Evolutionary conservation across 768 basidiomycete species (phyloP).

Genomic region (Suillus subluteus): DNA sequence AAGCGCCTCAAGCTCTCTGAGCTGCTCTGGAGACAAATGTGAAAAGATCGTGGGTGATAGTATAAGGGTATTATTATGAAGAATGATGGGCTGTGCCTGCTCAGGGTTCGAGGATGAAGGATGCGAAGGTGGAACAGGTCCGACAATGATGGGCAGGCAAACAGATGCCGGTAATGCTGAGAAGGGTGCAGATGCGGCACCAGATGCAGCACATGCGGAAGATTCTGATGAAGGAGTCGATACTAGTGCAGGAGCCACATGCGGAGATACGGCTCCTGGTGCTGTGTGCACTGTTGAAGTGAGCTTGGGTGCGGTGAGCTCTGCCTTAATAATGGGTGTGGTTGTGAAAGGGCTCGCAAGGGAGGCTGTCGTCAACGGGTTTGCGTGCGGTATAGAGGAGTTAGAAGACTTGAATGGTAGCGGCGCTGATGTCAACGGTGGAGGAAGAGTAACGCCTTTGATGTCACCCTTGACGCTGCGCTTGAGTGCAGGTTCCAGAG

Average conservation of each 20-base stretch:
- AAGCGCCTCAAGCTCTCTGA: conserved; percentile 76
- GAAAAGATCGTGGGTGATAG: conserved; percentile 87
- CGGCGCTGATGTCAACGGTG: conserved; percentile 70
- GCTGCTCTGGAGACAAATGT: conserved; percentile 70
- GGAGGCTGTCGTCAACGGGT: conserved; percentile 13
- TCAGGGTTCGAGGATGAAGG: conserved; percentile 47
- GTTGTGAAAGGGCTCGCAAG: conserved; percentile 15
- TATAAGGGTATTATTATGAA: conserved; percentile 83
- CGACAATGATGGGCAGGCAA: conserved; percentile 76
- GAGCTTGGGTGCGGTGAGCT: conserved; percentile 18
- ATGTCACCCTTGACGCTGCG: conserved; percentile 68
- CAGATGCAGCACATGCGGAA: conserved; percentile 19
- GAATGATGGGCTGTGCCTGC: conserved; percentile 65
- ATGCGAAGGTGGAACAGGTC: conserved; percentile 68
- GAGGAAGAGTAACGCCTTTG: conserved; percentile 62
- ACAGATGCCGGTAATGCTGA: conserved; percentile 45
- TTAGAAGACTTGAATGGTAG: conserved; percentile 34
- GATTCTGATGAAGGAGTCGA: conserved; percentile 26
- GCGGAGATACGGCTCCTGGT: conserved; percentile 18
- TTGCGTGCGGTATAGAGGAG: conserved; percentile 8
- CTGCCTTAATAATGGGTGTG: conserved; percentile 25
- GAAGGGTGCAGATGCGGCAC: conserved; percentile 25
- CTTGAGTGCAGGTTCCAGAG: conserved; percentile 66
- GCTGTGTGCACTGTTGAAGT: conserved; percentile 14
- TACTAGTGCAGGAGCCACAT: conserved; percentile 20